These are phyloP conservation scores for Manihot esculenta DNA, from an alignment of 441 rosid genomes.

Conservation along the genomic window DNA sequence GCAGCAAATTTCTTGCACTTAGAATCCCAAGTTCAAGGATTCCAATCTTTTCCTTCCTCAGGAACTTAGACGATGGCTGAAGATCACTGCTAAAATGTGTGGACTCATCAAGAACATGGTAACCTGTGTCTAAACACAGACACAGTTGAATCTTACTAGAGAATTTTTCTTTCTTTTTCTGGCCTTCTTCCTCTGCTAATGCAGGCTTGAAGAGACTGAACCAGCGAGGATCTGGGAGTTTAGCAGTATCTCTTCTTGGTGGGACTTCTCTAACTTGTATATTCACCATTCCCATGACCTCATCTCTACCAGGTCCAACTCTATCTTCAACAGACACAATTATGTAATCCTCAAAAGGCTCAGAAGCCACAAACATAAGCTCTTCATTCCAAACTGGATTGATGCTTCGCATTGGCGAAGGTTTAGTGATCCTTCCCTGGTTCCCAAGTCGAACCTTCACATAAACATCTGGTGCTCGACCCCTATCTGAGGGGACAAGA, in stretches of 20 bases:
- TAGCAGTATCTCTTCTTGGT: constrained; percentile 43
- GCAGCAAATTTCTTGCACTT: constrained; percentile 42
- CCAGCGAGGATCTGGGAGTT: constrained; percentile 36
- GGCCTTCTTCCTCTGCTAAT: constrained; percentile 26
- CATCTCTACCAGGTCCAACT: constrained; percentile 36
- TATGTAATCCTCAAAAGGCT: constrained; percentile 46
- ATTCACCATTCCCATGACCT: constrained; percentile 35
- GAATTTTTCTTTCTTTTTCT: constrained; percentile 56
- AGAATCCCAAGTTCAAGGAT: constrained; percentile 51
- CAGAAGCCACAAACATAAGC: constrained; percentile 61
- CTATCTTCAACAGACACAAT: constrained; percentile 40
- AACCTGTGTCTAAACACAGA: constrained; percentile 45
- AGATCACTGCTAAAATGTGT: constrained; percentile 51
- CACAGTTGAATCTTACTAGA: constrained; percentile 54
- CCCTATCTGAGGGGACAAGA: constrained; percentile 38
- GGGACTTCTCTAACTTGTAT: constrained; percentile 34
- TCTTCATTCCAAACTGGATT: constrained; percentile 67
- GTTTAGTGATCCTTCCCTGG: constrained; percentile 34
- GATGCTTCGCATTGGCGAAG: constrained; percentile 28
- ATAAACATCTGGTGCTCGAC: constrained; percentile 34
- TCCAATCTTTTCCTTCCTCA: constrained; percentile 43
- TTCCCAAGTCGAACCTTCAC: constrained; percentile 36
- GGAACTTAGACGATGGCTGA: constrained; percentile 43
- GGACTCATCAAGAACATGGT: constrained; percentile 58
- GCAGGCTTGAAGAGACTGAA: constrained; percentile 29